These are phyloP conservation scores for Xylaria sp. DNA, from an alignment of 2,329 filamentous ascomycete genomes.

Conservation along the genomic window DNA sequence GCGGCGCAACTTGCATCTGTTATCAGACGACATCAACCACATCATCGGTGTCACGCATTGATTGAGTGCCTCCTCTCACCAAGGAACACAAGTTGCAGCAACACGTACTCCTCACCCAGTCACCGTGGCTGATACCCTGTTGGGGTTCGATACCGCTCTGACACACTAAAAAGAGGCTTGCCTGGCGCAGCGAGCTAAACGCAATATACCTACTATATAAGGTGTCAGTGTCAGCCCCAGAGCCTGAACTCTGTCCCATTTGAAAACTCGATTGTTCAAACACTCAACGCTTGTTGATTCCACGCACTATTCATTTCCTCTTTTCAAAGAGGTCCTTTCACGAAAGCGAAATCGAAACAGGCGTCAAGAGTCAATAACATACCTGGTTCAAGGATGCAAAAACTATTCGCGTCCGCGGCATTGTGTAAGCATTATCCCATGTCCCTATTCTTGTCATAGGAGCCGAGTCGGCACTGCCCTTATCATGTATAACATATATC, in stretches of 20 bases:
- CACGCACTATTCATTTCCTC: background rate
- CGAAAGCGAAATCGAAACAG: background rate
- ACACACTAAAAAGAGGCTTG: slow-evolving; percentile 19
- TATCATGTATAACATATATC: background rate
- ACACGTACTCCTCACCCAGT: slow-evolving; percentile 21
- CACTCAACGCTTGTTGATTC: slow-evolving; percentile 9
- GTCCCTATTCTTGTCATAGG: background rate
- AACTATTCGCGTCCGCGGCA: slow-evolving; percentile 25
- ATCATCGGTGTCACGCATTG: slow-evolving; percentile 26
- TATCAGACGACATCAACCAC: slow-evolving; percentile 5
- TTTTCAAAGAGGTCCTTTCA: background rate
- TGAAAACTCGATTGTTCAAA: background rate
- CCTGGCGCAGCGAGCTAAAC: slow-evolving; percentile 27
- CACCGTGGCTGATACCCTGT: slow-evolving; percentile 19
- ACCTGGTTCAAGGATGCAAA: slow-evolving; percentile 24
- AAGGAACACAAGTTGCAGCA: slow-evolving; percentile 25
- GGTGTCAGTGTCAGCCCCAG: slow-evolving; percentile 17
- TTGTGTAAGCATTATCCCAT: slow-evolving; percentile 32
- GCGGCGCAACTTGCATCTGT: slow-evolving; percentile 2
- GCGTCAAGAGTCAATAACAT: background rate
- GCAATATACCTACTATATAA: slow-evolving; percentile 14
- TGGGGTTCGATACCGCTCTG: slow-evolving; percentile 4
- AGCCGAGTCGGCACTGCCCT: background rate
- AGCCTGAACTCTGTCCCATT: slow-evolving; percentile 16
- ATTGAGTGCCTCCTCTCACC: slow-evolving; percentile 29